Conservation (phyloP, 768 basidiomycete species). For the Macrolepiota albuminosa region DNA sequence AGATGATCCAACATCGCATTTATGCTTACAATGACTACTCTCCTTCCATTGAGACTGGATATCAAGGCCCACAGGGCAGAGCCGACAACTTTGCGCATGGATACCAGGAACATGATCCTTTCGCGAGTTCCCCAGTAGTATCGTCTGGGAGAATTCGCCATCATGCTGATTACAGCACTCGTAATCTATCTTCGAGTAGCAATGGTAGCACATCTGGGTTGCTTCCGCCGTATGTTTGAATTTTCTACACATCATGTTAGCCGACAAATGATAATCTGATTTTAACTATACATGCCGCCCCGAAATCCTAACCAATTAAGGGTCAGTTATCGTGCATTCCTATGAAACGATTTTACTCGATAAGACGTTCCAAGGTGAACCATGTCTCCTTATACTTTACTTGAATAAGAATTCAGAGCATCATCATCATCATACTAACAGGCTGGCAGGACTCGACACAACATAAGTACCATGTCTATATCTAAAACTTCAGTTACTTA, state of each 20-base stretch:
- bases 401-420: not conserved
- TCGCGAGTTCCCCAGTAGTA: not conserved
- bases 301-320: not conserved
- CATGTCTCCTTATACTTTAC: not conserved
- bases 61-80: not conserved
- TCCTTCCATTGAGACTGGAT: not conserved
- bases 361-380: not conserved
- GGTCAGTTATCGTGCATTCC: not conserved
- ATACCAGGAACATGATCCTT: not conserved
- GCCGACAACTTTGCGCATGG: not conserved
- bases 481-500: not conserved
- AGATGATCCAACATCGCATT: not conserved
- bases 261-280: not conserved
- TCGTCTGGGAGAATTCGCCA: not conserved
- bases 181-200: not conserved
- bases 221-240: not conserved
- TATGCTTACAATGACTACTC: not conserved
- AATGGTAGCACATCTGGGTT: slow-evolving; percentile 1
- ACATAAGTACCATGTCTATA: not conserved
- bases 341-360: not conserved
- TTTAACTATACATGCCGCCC: not conserved
- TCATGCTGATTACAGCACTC: not conserved
- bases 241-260: not conserved
- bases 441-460: not conserved
- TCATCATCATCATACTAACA: not conserved